These are phyloP conservation scores for Amanita jacksonii DNA, from an alignment of 768 basidiomycete species.

Conservation along the genomic window DNA sequence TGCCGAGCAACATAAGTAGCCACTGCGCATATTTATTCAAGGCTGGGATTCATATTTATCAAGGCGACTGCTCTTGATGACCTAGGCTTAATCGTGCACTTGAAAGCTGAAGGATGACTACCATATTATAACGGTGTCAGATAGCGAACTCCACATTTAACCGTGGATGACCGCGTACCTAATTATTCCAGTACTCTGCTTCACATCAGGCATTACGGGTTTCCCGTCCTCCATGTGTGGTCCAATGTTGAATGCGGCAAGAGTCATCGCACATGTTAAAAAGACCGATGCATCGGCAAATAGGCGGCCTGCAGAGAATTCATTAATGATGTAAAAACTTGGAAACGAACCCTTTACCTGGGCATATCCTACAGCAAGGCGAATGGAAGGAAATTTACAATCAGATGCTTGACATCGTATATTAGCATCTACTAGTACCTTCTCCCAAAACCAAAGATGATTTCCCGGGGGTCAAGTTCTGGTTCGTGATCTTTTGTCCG, in stretches of 20 bases:
- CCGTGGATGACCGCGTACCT: too few species aligned
- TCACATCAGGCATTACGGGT: conserved; percentile 25
- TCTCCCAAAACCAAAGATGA: conserved; percentile 51
- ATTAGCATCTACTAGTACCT: conserved; percentile 18
- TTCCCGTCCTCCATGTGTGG: conserved; percentile 18
- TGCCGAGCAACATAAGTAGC: too few species aligned
- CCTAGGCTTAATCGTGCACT: conserved; percentile 19
- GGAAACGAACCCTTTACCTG: too few species aligned
- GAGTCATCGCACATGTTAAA: conserved; percentile 28
- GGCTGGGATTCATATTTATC: too few species aligned
- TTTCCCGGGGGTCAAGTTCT: conserved; percentile 38
- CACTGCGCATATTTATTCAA: too few species aligned
- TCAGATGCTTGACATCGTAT: neutral
- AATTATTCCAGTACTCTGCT: conserved; percentile 36
- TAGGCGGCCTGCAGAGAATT: conserved; percentile 5
- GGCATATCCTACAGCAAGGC: conserved; percentile 24
- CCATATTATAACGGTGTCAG: neutral
- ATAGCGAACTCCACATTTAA: too few species aligned
- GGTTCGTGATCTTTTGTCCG: conserved; percentile 24
- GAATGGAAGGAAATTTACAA: too few species aligned
- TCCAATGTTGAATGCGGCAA: conserved; percentile 33
- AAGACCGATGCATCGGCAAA: conserved; percentile 36
- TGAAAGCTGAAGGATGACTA: conserved; percentile 20
- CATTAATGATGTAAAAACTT: too few species aligned
- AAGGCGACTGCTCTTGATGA: conserved; percentile 13